Evolutionary conservation across 768 basidiomycete genomes (phyloP), one percentile per base, ranked within the genome.

Genomic region (Naganishia friedmannii): DNA sequence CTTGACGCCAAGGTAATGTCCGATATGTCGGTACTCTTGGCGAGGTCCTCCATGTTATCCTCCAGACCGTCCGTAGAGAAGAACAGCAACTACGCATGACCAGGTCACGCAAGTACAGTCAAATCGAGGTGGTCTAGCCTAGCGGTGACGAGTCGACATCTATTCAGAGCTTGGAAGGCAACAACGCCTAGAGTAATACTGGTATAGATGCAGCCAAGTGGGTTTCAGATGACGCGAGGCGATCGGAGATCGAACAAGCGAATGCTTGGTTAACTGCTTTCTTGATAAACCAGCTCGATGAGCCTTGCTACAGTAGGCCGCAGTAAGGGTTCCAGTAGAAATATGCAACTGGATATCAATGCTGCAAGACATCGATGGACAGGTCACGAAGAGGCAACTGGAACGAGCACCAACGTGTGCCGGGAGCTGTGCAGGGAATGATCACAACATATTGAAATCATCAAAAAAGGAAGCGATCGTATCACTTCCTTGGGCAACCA

Each of bases 191-290:
- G 34, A n/a, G n/a, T n/a, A n/a, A n/a, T n/a, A n/a, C n/a, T n/a
- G n/a, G n/a, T n/a, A n/a, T n/a, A n/a, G n/a, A n/a, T n/a, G n/a
- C n/a, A n/a, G n/a, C n/a, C n/a, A n/a, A n/a, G n/a, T n/a, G n/a
- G 39, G 60, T 63, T 42, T 63, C 60, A 63, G 31, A 63, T 63
- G 10, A 63, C 60, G 60, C 39, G 23, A 51, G 48, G 3, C 48
- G 48, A 45, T 29, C 39, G n/a, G 10, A 34, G 39, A 45, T 63
- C 60, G 23, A 17, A 8, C 57, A 28, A 56, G 31, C n/a, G 34
- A 37, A 12, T 37, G 34, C 34, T 37, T 12, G 34, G n/a, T n/a
- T n/a, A 21, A 34, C 17, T 9, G 34, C 10, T 21, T 21, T 12
- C 2, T 26, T 15, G 28, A 15, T 15, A 15, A 2, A n/a, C 29